phyloP scores from a whole-genome alignment of 805 yeast genomes.

The Candida tallmaniae region DNA sequence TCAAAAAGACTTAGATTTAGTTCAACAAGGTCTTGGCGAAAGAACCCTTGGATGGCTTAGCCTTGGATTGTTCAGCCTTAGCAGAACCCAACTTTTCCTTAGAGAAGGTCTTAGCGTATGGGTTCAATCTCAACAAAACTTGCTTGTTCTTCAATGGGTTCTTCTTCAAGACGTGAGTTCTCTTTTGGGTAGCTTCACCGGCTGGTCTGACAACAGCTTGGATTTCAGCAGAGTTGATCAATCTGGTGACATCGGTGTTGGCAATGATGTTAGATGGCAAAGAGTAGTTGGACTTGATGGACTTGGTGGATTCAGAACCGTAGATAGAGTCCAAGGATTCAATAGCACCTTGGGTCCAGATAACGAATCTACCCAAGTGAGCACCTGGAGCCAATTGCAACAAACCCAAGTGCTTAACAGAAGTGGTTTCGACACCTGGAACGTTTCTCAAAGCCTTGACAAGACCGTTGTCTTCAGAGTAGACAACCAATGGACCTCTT shows the following conservation, averaged over 20 bases:
- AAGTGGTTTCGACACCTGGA: slow-evolving; percentile 98
- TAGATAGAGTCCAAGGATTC: slow-evolving; percentile 94
- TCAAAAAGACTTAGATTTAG: slow-evolving; percentile 18
- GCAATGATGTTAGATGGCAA: slow-evolving; percentile 93
- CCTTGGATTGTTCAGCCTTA: slow-evolving; percentile 62
- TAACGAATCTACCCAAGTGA: slow-evolving; percentile 98
- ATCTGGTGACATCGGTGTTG: slow-evolving; percentile 93
- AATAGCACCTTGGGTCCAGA: slow-evolving; percentile 99
- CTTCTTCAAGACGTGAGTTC: slow-evolving; percentile 95
- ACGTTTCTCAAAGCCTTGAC: slow-evolving; percentile 99
- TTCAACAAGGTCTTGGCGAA: slow-evolving; percentile 63
- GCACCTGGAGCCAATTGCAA: slow-evolving; percentile 99
- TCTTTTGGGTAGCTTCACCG: slow-evolving; percentile 90
- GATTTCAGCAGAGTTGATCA: slow-evolving; percentile 98
- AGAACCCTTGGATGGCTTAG: slow-evolving; percentile 67
- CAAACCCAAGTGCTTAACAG: slow-evolving; percentile 87
- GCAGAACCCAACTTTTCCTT: slow-evolving; percentile 85
- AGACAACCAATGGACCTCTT: slow-evolving; percentile 99
- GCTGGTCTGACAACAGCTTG: slow-evolving; percentile 97
- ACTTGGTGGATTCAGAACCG: slow-evolving; percentile 86
- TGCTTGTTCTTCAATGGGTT: slow-evolving; percentile 97
- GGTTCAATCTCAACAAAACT: slow-evolving; percentile 97
- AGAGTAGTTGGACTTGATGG: slow-evolving; percentile 83
- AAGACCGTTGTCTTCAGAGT: slow-evolving; percentile 95
- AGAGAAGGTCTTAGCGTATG: slow-evolving; percentile 96